Percentiles rank a stretch among this genome's conserved stretches.
Evolutionary conservation across 2,329 filamentous ascomycete genomes (phyloP).

Genomic region (Geosmithia morbida): DNA sequence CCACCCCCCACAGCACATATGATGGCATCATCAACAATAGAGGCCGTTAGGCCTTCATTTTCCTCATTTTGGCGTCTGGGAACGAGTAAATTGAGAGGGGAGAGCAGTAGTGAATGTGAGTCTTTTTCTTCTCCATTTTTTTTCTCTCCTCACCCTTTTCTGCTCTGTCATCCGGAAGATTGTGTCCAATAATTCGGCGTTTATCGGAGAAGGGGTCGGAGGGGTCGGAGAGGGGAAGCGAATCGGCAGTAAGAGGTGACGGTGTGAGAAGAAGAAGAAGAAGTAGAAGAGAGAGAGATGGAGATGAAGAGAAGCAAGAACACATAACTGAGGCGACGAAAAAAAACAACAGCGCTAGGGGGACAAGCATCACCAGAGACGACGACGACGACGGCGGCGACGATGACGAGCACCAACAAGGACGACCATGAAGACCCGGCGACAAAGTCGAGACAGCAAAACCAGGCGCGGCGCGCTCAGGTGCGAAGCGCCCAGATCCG

Average conservation of each 20-base stretch:
- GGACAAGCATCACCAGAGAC: not conserved
- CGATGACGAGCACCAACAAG: not conserved
- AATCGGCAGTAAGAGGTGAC: too few species aligned
- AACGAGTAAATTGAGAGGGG: not conserved
- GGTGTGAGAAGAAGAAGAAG: too few species aligned
- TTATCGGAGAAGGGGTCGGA: too few species aligned
- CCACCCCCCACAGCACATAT: not conserved
- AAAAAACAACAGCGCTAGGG: not conserved
- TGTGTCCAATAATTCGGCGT: too few species aligned
- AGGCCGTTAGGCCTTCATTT: not conserved
- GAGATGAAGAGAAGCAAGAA: not conserved
- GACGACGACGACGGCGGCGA: not conserved
- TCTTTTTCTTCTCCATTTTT: too few species aligned
- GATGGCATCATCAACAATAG: not conserved
- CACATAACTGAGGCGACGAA: not conserved
- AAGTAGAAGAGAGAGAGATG: not conserved
- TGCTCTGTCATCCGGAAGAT: too few species aligned
- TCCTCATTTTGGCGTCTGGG: not conserved
- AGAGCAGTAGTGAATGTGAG: not conserved
- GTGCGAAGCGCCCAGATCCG: constrained; percentile 38
- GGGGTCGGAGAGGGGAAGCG: too few species aligned
- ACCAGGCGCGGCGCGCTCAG: constrained; percentile 26
- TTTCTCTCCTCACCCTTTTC: too few species aligned
- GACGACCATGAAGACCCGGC: not conserved
- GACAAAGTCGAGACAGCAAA: not conserved